Base-by-base conservation (phyloP, 1,139 yeast genomes). In the Zygosaccharomyces pseudobailii region DNA sequence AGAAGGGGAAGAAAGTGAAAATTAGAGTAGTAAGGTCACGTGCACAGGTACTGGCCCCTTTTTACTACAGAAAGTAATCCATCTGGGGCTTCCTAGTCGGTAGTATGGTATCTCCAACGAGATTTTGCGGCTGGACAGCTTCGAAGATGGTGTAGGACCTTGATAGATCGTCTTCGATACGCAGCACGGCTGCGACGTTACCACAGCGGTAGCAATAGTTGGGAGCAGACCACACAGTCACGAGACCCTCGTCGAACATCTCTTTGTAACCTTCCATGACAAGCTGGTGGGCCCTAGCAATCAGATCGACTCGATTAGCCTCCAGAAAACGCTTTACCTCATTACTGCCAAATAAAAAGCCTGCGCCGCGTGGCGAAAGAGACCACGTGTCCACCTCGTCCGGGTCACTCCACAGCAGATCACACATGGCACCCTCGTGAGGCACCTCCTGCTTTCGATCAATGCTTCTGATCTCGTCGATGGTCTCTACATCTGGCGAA, bases 361-460 rank as follows among this genome's bases (percentile, higher is more conserved):
- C 98, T 43, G 98, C 98, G 61, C 98, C 98, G 71, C 98, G 80
- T 56, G 98, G 97, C 48, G 95, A 85, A 55, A 92, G 82, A 22
- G 96, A 96, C 98, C 98, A 94, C 48, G 94, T 90, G 52, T 88
- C 88, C 55, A 95, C 82, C 19, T 88, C 96, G 65, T 92, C 98
- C 2, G 98, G 98, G 64, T 92, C 98, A 6, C 95, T 85, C 98
- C 98, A 92, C 50, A 92, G 74, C 63, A 92, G 73, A 67, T 92
- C 98, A 71, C 97, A 92, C 96, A 92, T 92, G 45, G 97, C 96
- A 34, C 98, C 98, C 69, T 92, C 98, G 66, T 92, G 98, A 31
- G 98, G 98, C 45, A 92, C 97, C 71, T 92, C 98, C 71, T 92
- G 97, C 55, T 81, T 81, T 61, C 97, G 75, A 68, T 88, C 92